Evolutionary conservation across 768 basidiomycete species (phyloP), one percentile per base, ranked within the genome.

Genomic region (Leccinum ochraceum): DNA sequence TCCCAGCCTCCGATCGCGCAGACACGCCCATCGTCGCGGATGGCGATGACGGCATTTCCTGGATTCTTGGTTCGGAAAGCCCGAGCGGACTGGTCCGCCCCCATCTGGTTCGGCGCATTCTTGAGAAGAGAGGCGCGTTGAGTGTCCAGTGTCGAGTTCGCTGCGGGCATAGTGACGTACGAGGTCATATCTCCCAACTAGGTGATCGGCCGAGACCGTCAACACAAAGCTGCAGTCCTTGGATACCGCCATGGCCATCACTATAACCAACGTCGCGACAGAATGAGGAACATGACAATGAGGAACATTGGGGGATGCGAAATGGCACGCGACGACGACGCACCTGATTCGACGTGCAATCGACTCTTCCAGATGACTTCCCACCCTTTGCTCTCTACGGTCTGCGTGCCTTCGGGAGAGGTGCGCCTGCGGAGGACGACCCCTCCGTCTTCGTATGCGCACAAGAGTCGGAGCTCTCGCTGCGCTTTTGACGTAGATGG

Each of bases 1-100:
- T 98, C 95, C 74, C 89, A 17, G 50, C 95, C 94, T 3, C 90
- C 95, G 2, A 95, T 78, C 0, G 94, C 95, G 66, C 94, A 89
- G 0, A 98, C 84, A 22, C 82, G 82, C 0, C 87, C 92, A 64
- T 91, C 88, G 37, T 84, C 80, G 54, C 71, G 2, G 60, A 54
- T 16, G 65, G 74, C 34, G 34, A 13, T 34, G 34, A 11, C 34
- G 1, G 11, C 34, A 13, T 34, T 34, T 34, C 34, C 34, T 34
- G 34, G 34, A 1, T 34, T 34, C 34, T 34, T 34, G 34, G 34
- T 34, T 34, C 34, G 34, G 34, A 34, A 5, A 13, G 34, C 34
- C 34, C 11, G 34, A 34, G 34, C 1, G 34, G 5, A 34, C 4
- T 1, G 34, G 2, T 70, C 65, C 3, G 56, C 59, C 56, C 64